Conservation (phyloP, 495 filamentous ascomycete genomes). For the Cudoniella acicularis region DNA sequence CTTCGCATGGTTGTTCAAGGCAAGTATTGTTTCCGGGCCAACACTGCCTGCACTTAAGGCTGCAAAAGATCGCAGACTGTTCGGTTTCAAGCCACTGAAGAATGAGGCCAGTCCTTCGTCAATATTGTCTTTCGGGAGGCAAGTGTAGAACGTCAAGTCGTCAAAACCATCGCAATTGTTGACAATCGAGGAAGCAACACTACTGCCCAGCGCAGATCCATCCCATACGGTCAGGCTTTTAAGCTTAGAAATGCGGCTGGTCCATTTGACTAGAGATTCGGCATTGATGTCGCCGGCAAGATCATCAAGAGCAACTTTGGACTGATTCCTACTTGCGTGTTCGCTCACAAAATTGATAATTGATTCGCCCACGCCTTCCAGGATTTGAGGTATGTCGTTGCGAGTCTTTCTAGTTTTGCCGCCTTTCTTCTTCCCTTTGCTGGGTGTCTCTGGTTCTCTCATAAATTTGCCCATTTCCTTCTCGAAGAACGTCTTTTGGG, state of each 20-base stretch:
- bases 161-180: conserved; percentile 59
- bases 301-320: conserved; percentile 42
- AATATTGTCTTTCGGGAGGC: conserved; percentile 23
- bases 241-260: conserved; percentile 33
- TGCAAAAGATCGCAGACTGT: conserved; percentile 58
- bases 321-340: conserved; percentile 29
- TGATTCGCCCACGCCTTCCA: conserved; percentile 22
- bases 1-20: conserved; percentile 52
- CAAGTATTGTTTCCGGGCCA: conserved; percentile 50
- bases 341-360: conserved; percentile 31
- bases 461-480: conserved; percentile 39
- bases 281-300: conserved; percentile 33
- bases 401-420: conserved; percentile 7
- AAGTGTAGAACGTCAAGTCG: conserved; percentile 51
- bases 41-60: conserved; percentile 49
- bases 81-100: conserved; percentile 49
- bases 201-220: conserved; percentile 51
- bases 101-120: conserved; percentile 57
- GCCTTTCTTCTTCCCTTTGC: conserved; percentile 21
- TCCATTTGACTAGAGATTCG: conserved; percentile 31
- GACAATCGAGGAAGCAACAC: conserved; percentile 48
- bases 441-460: conserved; percentile 11
- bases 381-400: conserved; percentile 17
- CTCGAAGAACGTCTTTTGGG: conserved; percentile 46
- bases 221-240: conserved; percentile 51